Evolutionary conservation across 2,329 filamentous ascomycete genomes (phyloP), one percentile per base, ranked within the genome.

Genomic region (Elsinoe australis): DNA sequence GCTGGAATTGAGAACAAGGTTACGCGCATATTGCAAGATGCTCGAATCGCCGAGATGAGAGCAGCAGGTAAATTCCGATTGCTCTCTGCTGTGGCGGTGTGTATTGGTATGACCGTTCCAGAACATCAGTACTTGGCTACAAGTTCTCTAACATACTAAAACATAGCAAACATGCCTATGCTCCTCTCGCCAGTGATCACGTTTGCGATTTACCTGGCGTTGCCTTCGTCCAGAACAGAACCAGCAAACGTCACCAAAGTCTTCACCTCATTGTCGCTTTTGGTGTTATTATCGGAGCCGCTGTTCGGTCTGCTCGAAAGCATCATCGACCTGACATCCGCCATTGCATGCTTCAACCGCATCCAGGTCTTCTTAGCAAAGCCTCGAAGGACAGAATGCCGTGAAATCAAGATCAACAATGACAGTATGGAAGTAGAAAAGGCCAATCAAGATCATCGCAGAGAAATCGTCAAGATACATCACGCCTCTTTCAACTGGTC

Each of bases 1-100:
- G 38, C 34, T 17, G 51, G 51, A 8, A 19, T 53, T 22, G 42
- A 32, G 12, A 24, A 19, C 5, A 22, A 31, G 5, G 49, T 47
- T 2, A 22, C 44, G 15, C 18, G 31, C 15, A 15, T 51, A 5
- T 15, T 51, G 21, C 29, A 28, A 9, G 18, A 19, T 3, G 33
- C 44, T 34, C 42, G 49, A 7, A 29, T 26, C 3, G 19, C 22
- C 5, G 49, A 51, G 18, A 21, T 51, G 10, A 32, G 32, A 5
- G 44, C 44, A 1, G 49, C 49, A 8, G 33, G 7, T 1, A 34
- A 41, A 5, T 51, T 51, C 17, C 42, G 39, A 12, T 18, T 44
- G 10, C n/a, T 44, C 3, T 44, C 39, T 2, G 39, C 39, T 26
- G 17, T 28, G 24, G 39, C 39, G 7, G 28, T 29, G 3, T 29